Evolutionary conservation across 2,329 filamentous ascomycete genomes (phyloP).

Genomic region (Calonectria pseudoreteaudii): DNA sequence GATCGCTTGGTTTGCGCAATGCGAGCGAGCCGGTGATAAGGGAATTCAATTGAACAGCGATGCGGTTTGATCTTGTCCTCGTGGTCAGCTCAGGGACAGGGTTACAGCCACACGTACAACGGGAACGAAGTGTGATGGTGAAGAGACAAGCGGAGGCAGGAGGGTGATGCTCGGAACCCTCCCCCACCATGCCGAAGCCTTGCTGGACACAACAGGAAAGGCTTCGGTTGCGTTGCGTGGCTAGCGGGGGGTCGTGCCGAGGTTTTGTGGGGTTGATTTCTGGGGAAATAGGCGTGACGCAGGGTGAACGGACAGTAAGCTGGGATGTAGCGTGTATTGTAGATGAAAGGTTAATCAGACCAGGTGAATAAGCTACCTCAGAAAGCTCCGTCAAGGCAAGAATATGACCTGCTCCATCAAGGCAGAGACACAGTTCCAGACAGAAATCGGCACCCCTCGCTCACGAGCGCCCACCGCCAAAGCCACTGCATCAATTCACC

Average conservation of each 20-base stretch:
- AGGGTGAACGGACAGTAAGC: background rate
- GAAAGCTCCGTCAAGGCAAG: background rate
- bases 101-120: background rate
- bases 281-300: constrained; percentile 1
- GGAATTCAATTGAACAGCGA: background rate
- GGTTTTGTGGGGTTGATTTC: constrained; percentile 17
- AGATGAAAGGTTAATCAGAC: background rate
- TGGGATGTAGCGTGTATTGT: background rate
- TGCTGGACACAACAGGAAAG: background rate
- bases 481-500: background rate
- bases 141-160: background rate
- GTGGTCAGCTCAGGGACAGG: background rate
- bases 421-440: background rate
- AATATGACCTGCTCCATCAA: background rate
- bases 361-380: background rate
- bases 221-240: constrained; percentile 8
- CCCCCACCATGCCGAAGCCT: constrained; percentile 20
- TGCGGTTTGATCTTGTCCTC: background rate
- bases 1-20: background rate
- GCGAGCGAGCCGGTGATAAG: background rate
- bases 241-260: constrained; percentile 20
- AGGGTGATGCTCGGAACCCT: constrained; percentile 11
- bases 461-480: background rate
- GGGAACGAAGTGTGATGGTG: background rate
- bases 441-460: background rate